Conservation (phyloP, 2,329 filamentous ascomycete species). For the Sarocladium kiliense region DNA sequence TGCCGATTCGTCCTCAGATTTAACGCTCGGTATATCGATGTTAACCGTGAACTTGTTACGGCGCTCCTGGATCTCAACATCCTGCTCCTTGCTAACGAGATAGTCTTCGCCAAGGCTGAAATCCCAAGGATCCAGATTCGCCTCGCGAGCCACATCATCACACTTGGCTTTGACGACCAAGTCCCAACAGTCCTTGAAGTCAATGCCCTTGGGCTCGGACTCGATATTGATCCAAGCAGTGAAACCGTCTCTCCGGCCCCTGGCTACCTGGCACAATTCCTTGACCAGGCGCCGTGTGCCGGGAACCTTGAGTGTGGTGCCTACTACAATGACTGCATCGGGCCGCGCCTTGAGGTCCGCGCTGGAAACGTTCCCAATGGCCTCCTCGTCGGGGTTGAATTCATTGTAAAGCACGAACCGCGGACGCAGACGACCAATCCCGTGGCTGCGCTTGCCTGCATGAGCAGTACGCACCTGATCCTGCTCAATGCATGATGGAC, state of each 20-base stretch:
- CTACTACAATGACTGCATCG: constrained; percentile 90
- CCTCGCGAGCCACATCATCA: constrained; percentile 77
- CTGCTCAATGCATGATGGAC: constrained; percentile 65
- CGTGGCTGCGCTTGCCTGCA: constrained; percentile 86
- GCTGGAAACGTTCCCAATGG: constrained; percentile 85
- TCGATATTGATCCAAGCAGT: constrained; percentile 95
- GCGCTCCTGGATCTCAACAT: constrained; percentile 32
- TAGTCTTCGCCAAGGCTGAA: constrained; percentile 45
- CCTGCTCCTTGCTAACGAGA: constrained; percentile 39
- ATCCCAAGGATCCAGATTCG: constrained; percentile 57
- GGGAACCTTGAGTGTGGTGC: constrained; percentile 91
- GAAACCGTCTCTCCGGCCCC: constrained; percentile 74
- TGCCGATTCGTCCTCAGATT: constrained; percentile 12
- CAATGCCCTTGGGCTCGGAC: constrained; percentile 71
- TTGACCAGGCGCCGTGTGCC: constrained; percentile 85
- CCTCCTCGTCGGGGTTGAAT: constrained; percentile 91
- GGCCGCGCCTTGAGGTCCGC: constrained; percentile 81
- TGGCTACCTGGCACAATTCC: constrained; percentile 85
- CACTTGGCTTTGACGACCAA: constrained; percentile 81
- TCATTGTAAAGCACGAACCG: constrained; percentile 98
- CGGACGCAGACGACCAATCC: constrained; percentile 82
- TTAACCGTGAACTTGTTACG: constrained; percentile 31
- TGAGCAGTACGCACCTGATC: constrained; percentile 71
- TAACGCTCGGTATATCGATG: constrained; percentile 21
- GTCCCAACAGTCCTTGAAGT: constrained; percentile 92